Base-by-base conservation (phyloP, 352 stramenopile species). In the Globisporangium orthogonon region DNA sequence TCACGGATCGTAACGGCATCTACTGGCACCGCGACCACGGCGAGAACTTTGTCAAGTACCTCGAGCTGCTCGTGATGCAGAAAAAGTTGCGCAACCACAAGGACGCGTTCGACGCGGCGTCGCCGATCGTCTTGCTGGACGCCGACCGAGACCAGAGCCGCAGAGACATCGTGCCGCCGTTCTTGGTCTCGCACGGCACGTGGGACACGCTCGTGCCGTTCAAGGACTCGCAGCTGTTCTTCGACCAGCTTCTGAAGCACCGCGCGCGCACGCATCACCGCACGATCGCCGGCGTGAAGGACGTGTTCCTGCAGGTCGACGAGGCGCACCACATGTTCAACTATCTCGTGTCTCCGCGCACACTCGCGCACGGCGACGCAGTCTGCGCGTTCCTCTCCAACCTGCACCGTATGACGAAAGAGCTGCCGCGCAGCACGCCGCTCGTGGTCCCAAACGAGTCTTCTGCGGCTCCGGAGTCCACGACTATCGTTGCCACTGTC, bases 251-350 rank as follows among this genome's bases (percentile, higher is more conserved):
- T 28, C 11, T 33, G 17, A 52, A 52, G 41, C 56, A 63, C 44
- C 60, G 55, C 50, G 50, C 29, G 50, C 54, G 54, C 28, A 62
- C 44, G 37, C 52, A 43, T 10, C 30, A 49, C 4, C 52, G 44
- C 52, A 60, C 46, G 43, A 46, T 57, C 30, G 52, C 33, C 3
- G 65, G 62, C 31, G 70, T 90, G 17, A 52, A 64, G 15, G 82
- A 92, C 50, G 60, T 87, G 15, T 92, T 89, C 62, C 55, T 92
- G 44, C 56, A 78, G 41, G 41, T 92, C 7, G 78, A 80, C 0
- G 70, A 71, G 2, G 73, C 78, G 10, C 76, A 90, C 45, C 82
- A 92, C 54, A 76, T 70, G 14, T 92, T 92, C 67, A 89, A 90
- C 65, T 86, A 80, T 62, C 62, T 90, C 31, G 66, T 83, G 58